Evolutionary conservation across 176 grass and related monocot genomes (phyloP), one percentile per base, ranked within the genome.

Genomic region (Carex scoparia): DNA sequence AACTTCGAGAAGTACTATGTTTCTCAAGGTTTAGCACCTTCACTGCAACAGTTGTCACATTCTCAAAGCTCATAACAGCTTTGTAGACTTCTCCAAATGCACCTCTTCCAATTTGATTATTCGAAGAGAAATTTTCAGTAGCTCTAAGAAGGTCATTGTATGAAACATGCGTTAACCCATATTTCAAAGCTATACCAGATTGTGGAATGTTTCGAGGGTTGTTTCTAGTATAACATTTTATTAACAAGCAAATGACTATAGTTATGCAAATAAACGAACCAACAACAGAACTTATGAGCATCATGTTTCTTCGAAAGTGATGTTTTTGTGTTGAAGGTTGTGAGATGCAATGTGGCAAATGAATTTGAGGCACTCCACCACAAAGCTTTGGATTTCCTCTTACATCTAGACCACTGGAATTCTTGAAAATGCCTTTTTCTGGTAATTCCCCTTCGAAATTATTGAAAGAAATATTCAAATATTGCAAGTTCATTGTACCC

Each of bases 21-120:
- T 51, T 54, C 35, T 88, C 56, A 86, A 91, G 90, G 46, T 88
- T 80, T 69, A 91, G 28, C 10, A 91, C 90, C 76, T 91, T 91
- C 15, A 91, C 84, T 1, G 90, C 87, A 51, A 89, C 84, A 1
- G 38, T 84, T 30, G n/a, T 38, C 1, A 7, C 4, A 58, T 81
- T 88, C 0, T 75, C 84, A 14, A 79, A 68, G 8, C 13, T 69
- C 12, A 91, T 83, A 15, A 6, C 33, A 12, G 65, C 84, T 88
- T 84, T 91, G 46, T 91, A 91, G 7, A 91, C 90, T 51, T 79
- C 53, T 73, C 90, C 84, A 80, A 88, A 91, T 12, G 83, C 48
- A 40, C 86, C 90, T 44, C 8, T 27, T 2, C 87, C 87, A 44
- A 91, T 68, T 31, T 89, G 18, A 82, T 89, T 91, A 8, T 0